Evolutionary conservation across 495 filamentous ascomycete genomes (phyloP).

Genomic region (Rostrohypoxylon terebratum): DNA sequence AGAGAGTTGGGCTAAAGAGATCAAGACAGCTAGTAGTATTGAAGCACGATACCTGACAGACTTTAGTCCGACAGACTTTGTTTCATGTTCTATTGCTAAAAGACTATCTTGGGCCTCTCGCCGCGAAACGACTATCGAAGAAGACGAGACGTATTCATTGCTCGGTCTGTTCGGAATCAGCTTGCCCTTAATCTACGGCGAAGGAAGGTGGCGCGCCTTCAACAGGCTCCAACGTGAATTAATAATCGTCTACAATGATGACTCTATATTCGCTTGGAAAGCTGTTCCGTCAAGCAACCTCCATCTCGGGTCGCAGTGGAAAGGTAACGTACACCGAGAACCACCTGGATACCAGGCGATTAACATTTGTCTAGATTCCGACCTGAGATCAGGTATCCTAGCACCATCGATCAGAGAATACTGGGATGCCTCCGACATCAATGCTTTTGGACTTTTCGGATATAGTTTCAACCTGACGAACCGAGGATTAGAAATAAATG

Average conservation of each 20-base stretch:
- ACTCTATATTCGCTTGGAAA: constrained; percentile 1
- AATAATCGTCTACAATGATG: not conserved
- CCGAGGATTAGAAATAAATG: not conserved
- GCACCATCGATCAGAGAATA: not conserved
- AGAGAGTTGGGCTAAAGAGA: not conserved
- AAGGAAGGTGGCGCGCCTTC: not conserved
- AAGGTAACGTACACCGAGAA: not conserved
- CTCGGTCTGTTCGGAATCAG: not conserved
- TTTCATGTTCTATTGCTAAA: not conserved
- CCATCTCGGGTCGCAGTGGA: not conserved
- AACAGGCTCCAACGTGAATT: not conserved
- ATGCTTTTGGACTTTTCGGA: not conserved
- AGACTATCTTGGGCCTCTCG: not conserved
- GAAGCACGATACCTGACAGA: not conserved
- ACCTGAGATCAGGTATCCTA: not conserved
- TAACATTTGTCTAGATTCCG: not conserved
- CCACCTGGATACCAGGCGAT: not conserved
- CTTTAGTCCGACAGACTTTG: not conserved
- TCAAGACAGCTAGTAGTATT: not conserved
- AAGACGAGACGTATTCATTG: constrained; percentile 1
- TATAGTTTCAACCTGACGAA: not conserved
- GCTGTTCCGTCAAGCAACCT: not conserved
- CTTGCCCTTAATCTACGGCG: not conserved
- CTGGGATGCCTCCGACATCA: not conserved
- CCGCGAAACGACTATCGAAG: not conserved